Base-by-base conservation (phyloP, 2,329 filamentous ascomycete species). In the Zymoseptoria tritici region DNA sequence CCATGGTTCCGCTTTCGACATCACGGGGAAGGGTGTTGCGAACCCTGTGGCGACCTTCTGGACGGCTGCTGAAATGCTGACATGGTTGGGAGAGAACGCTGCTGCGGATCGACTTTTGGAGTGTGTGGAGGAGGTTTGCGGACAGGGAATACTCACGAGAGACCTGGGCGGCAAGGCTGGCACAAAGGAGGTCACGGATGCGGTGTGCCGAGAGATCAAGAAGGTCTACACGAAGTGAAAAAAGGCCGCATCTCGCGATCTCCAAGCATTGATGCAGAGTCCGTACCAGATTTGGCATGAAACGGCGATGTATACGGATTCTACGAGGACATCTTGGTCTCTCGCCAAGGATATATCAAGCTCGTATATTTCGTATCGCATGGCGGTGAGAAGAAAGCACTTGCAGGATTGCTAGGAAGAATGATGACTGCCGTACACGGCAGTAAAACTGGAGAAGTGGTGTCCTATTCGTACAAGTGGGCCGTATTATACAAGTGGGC, bases 31-130 rank as follows among this genome's bases (percentile, higher is more conserved):
- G 67, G 82, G 82, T 61, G 87, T 96, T 67, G 68, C 68, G 1
- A 85, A 84, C 61, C 82, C 82, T 0, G 81, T 85, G 0, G 82
- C 77, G 0, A 83, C 82, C 0, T 83, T 85, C 68, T 85, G 83
- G 82, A 82, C 80, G 1, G 81, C 80, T 1, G 77, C 78, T 0
- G 82, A 84, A 69, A 84, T 85, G 82, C 67, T 85, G 26, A 74
- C 73, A 9, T 85, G 82, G 82, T 72, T 85, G 0, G 82, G 82
- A 0, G 79, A 84, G 65, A 75, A 79, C 21, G 75, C 80, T 1
- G 82, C 81, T 0, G 77, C 79, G 0, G 72, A 75, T 4, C 73
- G 74, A 22, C 66, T 85, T 57, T 78, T 85, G 73, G 75, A 79
- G 4, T 77, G 75, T 7, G 80, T 85, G 0, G 81, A 84, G 68